phyloP scores from a whole-genome alignment of 2,329 filamentous ascomycete genomes.

The Colletotrichum echinochloae region DNA sequence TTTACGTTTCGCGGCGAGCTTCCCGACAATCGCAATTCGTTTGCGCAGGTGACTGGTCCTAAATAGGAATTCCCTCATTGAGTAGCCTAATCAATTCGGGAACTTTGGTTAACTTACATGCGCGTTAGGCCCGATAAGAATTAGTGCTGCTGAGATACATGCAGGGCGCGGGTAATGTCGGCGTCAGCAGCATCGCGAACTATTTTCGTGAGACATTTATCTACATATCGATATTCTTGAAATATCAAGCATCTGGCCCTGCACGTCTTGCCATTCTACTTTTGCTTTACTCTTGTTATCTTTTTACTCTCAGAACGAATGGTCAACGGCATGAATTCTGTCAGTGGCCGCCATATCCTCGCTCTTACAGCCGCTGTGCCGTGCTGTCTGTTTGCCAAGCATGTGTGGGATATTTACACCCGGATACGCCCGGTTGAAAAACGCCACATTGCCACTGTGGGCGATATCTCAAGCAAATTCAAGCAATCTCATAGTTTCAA shows the following conservation, averaged over 20 bases:
- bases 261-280: not conserved
- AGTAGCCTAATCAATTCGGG: not conserved
- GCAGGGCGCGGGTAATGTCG: not conserved
- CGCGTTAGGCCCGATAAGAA: not conserved
- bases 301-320: not conserved
- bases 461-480: not conserved
- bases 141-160: not conserved
- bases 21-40: not conserved
- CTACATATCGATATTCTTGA: not conserved
- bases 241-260: not conserved
- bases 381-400: not conserved
- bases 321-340: not conserved
- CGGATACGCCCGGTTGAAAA: not conserved
- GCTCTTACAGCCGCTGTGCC: not conserved
- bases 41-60: not conserved
- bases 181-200: not conserved
- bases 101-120: not conserved
- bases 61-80: rapidly evolving
- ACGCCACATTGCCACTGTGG: not conserved
- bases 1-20: not conserved
- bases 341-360: not conserved
- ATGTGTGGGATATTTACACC: not conserved
- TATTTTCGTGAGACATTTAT: not conserved
- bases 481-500: not conserved
- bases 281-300: not conserved